Evolutionary conservation across 768 basidiomycete genomes (phyloP), one percentile per base, ranked within the genome.

Genomic region (Lactarius deliciosus): DNA sequence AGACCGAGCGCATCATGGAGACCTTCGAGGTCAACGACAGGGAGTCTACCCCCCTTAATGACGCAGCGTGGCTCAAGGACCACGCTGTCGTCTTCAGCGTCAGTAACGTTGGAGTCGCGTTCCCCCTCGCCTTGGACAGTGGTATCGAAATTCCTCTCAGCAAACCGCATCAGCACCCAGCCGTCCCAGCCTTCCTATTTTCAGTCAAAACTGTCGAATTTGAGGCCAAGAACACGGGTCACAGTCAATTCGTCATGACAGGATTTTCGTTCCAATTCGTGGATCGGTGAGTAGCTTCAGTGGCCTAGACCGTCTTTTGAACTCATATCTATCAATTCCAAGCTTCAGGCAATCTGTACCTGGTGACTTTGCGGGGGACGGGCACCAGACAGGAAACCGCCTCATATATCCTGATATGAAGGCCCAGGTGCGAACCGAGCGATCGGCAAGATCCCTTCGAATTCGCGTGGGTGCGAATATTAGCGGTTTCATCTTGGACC

Each of bases 261-360:
- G 82, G 84, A 10, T 82, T 96, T 67, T 89, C 89, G 15, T 87
- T 97, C 75, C 94, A 96, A 76, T 97, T 98, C 75, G 83, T 95
- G 3, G 77, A 89, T 54, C 78, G 81, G 93, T 94, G 78, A 70
- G 84, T 55, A 8, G 84, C 38, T 30, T 43, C 54, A 41, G 25
- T 18, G n/a, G 45, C 30, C n/a, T 28, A 32, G 47, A 30, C n/a
- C 25, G 43, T 64, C 60, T n/a, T 57, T 56, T 22, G 40, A n/a
- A 28, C 69, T 45, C 68, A 47, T 32, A 8, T 25, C 36, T 43
- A 15, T 64, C 55, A 18, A 32, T n/a, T 25, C 38, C 15, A 74
- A 93, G 91, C 16, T 98, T 98, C 76, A 85, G 89, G 71, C 94
- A 95, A 72, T 84, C 86, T 18, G 74, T 83, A 50, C 73, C 88